Evolutionary conservation across 2,329 filamentous ascomycete species (phyloP), one percentile per base, ranked within the genome.

Genomic region (Dothideomycetes sp.): DNA sequence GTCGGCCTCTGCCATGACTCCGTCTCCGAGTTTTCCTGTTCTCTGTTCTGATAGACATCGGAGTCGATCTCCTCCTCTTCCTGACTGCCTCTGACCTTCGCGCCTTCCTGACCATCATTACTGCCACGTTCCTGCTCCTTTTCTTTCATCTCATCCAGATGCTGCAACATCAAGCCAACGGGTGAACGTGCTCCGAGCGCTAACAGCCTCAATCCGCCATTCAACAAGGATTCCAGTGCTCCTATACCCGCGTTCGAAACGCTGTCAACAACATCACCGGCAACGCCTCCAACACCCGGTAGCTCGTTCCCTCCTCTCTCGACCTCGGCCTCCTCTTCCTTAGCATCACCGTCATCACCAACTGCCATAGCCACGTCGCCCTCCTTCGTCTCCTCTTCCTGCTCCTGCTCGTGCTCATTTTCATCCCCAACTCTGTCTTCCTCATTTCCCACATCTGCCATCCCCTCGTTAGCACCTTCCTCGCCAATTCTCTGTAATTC

Each of bases 121-220:
- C 20, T 30, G 12, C 9, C 13, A 4, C 5, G 10, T 24, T 20
- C 22, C 12, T 24, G 22, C 7, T 38, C 27, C 18, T 11, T 23
- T 9, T 30, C 7, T 16, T 33, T 32, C 28, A 33, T 25, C 4
- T 25, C 22, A 10, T 40, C 37, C 29, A 40, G 27, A 15, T 12
- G 29, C 20, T 7, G 25, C 37, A 40, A 20, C n/a, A 40, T 3
- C 25, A 40, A 19, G 16, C 20, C 37, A 12, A 40, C 29, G 27
- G 37, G 37, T 5, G 37, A 40, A 11, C 19, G 9, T 5, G 37
- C 37, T 8, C 37, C 37, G 27, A 40, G 37, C 18, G 37, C 37
- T 13, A 40, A 20, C 2, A 40, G 3, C 4, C 28, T 22, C 12
- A 40, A 9, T 16, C 37, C 37, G 9, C 37, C 37, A 16, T 40